These are phyloP conservation scores for Keithomyces neogunnii DNA, from an alignment of 2,329 filamentous ascomycete genomes.

Conservation along the genomic window DNA sequence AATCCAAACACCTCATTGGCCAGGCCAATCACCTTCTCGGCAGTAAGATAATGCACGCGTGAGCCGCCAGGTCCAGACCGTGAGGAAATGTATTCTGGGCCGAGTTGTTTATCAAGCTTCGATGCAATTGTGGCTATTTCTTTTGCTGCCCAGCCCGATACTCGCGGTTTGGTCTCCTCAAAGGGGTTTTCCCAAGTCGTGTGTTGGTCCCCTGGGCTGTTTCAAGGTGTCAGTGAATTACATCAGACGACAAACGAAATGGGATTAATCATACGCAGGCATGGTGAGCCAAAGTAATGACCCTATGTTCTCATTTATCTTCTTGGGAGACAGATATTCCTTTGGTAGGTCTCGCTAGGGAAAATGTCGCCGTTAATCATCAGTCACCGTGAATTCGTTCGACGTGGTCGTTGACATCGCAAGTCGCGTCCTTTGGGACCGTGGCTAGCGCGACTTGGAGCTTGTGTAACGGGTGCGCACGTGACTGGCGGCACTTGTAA, in stretches of 20 bases:
- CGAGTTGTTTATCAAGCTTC: slow-evolving; percentile 84
- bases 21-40: slow-evolving; percentile 91
- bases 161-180: slow-evolving; percentile 57
- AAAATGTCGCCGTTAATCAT: neutral
- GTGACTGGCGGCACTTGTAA: slow-evolving; percentile 2
- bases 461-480: slow-evolving; percentile 9
- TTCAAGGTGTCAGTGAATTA: slow-evolving; percentile 11
- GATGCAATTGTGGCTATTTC: slow-evolving; percentile 84
- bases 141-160: slow-evolving; percentile 77
- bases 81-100: slow-evolving; percentile 90
- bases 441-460: slow-evolving; percentile 3
- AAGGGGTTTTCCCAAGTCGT: slow-evolving; percentile 65
- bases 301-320: slow-evolving; percentile 13
- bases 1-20: slow-evolving; percentile 95
- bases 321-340: slow-evolving; percentile 5
- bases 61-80: slow-evolving; percentile 74
- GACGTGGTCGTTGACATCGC: neutral
- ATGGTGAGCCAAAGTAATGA: slow-evolving; percentile 16
- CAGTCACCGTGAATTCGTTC: neutral
- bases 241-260: slow-evolving; percentile 7
- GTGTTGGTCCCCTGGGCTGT: slow-evolving; percentile 61
- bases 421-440: neutral
- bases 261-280: slow-evolving; percentile 32
- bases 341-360: neutral
- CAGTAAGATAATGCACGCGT: slow-evolving; percentile 89